Conservation (phyloP, 305 asterid genomes). For the Caryopteris hybrid region DNA sequence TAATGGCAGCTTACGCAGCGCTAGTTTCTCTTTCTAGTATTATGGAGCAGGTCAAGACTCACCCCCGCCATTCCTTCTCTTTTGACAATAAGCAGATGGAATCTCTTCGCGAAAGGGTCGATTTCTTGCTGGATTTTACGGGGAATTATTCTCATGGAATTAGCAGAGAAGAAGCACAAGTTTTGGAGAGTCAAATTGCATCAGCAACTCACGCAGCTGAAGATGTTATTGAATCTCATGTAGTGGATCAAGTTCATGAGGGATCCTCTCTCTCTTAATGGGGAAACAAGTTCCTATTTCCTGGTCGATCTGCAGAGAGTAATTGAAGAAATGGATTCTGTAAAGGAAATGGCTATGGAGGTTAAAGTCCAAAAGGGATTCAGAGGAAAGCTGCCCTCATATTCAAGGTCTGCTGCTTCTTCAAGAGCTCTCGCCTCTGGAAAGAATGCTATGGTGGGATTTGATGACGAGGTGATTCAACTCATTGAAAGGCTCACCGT, state of each 20-base stretch:
- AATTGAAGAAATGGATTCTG: neutral
- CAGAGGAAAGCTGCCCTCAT: neutral
- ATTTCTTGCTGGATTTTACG: neutral
- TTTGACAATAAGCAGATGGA: neutral
- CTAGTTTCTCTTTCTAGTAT: neutral
- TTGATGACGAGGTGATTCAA: neutral
- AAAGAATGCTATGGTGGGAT: neutral
- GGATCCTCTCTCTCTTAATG: neutral
- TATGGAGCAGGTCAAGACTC: neutral
- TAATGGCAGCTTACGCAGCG: constrained; percentile 5
- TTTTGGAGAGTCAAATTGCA: neutral
- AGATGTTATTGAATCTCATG: neutral
- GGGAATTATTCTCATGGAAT: neutral
- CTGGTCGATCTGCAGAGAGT: neutral
- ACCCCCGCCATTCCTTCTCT: neutral
- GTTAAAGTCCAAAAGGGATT: neutral
- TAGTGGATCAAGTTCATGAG: neutral
- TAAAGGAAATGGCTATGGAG: neutral
- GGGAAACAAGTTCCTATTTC: neutral
- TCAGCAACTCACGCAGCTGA: neutral
- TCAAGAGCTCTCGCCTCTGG: too few relatives aligned
- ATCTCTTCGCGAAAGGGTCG: neutral
- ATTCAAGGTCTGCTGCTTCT: neutral
- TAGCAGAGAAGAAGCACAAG: neutral
- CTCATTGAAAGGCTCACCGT: neutral